Base-by-base conservation (phyloP, 2,329 filamentous ascomycete species). In the Cordyceps fumosorosea region DNA sequence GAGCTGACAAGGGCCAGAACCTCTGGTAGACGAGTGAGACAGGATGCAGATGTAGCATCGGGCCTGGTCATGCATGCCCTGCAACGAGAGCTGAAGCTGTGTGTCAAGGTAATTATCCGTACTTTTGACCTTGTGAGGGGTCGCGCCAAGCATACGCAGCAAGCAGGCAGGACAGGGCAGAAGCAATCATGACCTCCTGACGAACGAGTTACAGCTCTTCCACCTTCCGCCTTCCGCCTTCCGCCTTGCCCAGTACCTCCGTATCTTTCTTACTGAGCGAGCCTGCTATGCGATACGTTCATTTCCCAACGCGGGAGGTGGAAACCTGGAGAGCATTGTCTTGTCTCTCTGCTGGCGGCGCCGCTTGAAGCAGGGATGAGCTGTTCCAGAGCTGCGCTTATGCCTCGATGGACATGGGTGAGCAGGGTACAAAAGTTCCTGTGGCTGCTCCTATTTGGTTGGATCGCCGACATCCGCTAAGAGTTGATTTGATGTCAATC, bases 371-470 rank as follows among this genome's bases (percentile, higher is more conserved):
- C n/a, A 34, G 26, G 48, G 20, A 18, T 22, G 11, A 6, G 29
- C 18, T 20, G 29, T 20, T 24, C 22, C 34, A 55, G 40, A 11
- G 6, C 5, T 55, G 34, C 34, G 34, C 52, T 54, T 54, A 54
- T 37, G 12, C 32, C 3, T 18, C 10, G 34, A 40, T 29, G 22
- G 34, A 42, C 52, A 42, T n/a, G 26, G 20, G 44, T 2, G 2
- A 47, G 40, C 16, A 40, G 14, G 10, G 10, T 45, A 60, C 57
- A 60, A 60, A 60, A 60, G 57, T 60, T 60, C 56, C 56, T 42
- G 45, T 48, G 34, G 34, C 12, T 2, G 34, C 34, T 7, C 54
- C 34, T 26, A 16, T 34, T 42, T 20, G 5, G 44, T 12, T 56
- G 26, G 24, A 12, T 22, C 20, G 4, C 54, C 18, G 54, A 34